Evolutionary conservation across 2,329 filamentous ascomycete species (phyloP).

Genomic region (Cylindrodendrum hubeiense): DNA sequence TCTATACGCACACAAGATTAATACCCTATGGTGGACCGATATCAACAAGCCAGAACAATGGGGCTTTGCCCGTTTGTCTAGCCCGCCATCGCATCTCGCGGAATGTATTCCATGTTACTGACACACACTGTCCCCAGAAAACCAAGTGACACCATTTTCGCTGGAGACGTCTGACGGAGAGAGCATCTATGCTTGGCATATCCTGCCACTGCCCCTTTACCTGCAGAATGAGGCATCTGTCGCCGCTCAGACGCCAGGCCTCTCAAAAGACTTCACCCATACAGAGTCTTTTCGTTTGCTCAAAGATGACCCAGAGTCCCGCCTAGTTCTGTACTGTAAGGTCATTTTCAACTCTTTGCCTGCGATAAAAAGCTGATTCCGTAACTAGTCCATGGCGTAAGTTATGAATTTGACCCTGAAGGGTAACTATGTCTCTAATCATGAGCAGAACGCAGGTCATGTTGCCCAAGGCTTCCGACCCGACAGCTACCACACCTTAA

Average conservation of each 20-base stretch:
- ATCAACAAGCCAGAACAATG: slow-evolving; percentile 82
- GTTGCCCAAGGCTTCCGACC: slow-evolving; percentile 83
- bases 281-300: slow-evolving; percentile 72
- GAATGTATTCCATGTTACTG: slow-evolving; percentile 13
- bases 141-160: slow-evolving; percentile 90
- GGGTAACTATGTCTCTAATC: slow-evolving; percentile 28
- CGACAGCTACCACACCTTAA: slow-evolving; percentile 81
- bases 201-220: slow-evolving; percentile 84
- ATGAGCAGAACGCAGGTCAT: slow-evolving; percentile 82
- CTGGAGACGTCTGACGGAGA: slow-evolving; percentile 81
- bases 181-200: slow-evolving; percentile 89
- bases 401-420: slow-evolving; percentile 38
- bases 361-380: slow-evolving; percentile 24
- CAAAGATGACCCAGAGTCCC: slow-evolving; percentile 71
- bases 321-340: slow-evolving; percentile 74
- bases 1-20: slow-evolving; percentile 85
- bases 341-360: slow-evolving; percentile 30
- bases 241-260: slow-evolving; percentile 61
- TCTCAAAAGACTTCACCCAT: slow-evolving; percentile 65
- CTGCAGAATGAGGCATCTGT: slow-evolving; percentile 76
- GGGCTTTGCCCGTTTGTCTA: slow-evolving; percentile 80
- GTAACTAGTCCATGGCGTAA: slow-evolving; percentile 71
- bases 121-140: slow-evolving; percentile 64
- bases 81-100: background rate
- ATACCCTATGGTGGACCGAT: slow-evolving; percentile 78